Conservation (phyloP, 176 grass and related monocot genomes). For the Zoysia japonica region DNA sequence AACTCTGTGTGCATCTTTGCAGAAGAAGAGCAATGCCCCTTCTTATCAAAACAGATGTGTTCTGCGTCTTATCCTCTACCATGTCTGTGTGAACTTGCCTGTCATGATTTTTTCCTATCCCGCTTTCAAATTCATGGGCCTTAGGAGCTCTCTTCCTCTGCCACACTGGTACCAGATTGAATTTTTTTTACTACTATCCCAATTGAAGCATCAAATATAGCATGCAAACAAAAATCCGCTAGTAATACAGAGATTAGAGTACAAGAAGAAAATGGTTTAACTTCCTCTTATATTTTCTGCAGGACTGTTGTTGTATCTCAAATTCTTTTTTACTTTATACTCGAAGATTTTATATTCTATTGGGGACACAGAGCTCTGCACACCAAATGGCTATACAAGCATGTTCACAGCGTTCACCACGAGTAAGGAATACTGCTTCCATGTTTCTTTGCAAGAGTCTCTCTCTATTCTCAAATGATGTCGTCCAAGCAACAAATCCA, state of each 20-base stretch:
- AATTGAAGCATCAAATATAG: background rate
- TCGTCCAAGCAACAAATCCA: too few species aligned
- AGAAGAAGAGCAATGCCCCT: conserved; percentile 84
- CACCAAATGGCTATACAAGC: conserved; percentile 94
- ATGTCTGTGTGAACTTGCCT: conserved; percentile 84
- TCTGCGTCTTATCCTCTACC: conserved; percentile 67
- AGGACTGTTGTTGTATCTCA: conserved; percentile 77
- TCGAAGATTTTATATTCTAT: conserved; percentile 97
- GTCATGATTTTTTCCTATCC: conserved; percentile 93
- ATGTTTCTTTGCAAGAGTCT: background rate
- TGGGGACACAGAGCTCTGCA: conserved; percentile 88
- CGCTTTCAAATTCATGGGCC: conserved; percentile 86
- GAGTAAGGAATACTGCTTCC: conserved; percentile 53
- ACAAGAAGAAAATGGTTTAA: background rate
- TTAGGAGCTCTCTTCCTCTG: conserved; percentile 83
- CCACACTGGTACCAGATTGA: conserved; percentile 67
- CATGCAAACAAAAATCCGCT: background rate
- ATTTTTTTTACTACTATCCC: background rate
- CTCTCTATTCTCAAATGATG: too few species aligned
- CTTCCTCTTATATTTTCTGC: conserved; percentile 20
- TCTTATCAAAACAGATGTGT: conserved; percentile 72
- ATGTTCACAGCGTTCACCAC: conserved; percentile 86
- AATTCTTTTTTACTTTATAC: conserved; percentile 88
- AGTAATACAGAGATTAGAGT: background rate
- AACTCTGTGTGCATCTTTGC: conserved; percentile 34